phyloP scores from a whole-genome alignment of 1,284 basidiomycete species.

The Trametes versicolor region DNA sequence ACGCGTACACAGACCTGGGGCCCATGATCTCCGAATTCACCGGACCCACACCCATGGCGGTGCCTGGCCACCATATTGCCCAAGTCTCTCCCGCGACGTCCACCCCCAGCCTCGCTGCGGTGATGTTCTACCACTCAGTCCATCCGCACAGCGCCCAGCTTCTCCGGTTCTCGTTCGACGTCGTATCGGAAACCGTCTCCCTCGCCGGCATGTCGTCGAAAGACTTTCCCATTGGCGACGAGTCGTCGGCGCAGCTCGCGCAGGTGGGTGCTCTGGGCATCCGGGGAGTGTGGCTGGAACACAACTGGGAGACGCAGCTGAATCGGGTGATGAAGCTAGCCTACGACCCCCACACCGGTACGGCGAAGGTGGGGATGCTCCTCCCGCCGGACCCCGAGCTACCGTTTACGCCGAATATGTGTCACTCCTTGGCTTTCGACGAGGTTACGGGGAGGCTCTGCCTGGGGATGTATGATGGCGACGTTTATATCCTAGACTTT shows the following conservation, averaged over 20 bases:
- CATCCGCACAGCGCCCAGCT: conserved; percentile 37
- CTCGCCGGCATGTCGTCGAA: conserved; percentile 27
- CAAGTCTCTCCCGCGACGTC: conserved; percentile 35
- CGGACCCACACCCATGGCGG: conserved; percentile 35
- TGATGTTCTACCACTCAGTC: conserved; percentile 40
- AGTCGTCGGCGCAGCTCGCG: conserved; percentile 52
- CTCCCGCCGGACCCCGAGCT: conserved; percentile 53
- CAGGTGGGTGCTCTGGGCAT: conserved; percentile 57
- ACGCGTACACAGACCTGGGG: conserved; percentile 36
- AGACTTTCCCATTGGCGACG: conserved; percentile 37
- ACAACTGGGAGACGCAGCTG: conserved; percentile 58
- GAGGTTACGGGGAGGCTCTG: conserved; percentile 60
- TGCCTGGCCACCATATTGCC: conserved; percentile 36
- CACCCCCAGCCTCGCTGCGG: conserved; percentile 34
- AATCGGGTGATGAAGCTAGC: conserved; percentile 57
- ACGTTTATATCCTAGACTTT: conserved; percentile 61
- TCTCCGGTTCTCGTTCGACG: conserved; percentile 37
- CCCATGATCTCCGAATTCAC: conserved; percentile 31
- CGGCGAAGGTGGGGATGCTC: conserved; percentile 45
- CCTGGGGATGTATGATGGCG: conserved; percentile 58
- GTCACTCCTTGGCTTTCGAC: conserved; percentile 58
- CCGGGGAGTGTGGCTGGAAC: conserved; percentile 62
- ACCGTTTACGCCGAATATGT: conserved; percentile 56
- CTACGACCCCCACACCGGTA: conserved; percentile 42
- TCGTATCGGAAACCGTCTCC: conserved; percentile 13